Evolutionary conservation across 371 early-diverging fungal species (phyloP), one percentile per base, ranked within the genome.

Genomic region (Mortierella sp.): DNA sequence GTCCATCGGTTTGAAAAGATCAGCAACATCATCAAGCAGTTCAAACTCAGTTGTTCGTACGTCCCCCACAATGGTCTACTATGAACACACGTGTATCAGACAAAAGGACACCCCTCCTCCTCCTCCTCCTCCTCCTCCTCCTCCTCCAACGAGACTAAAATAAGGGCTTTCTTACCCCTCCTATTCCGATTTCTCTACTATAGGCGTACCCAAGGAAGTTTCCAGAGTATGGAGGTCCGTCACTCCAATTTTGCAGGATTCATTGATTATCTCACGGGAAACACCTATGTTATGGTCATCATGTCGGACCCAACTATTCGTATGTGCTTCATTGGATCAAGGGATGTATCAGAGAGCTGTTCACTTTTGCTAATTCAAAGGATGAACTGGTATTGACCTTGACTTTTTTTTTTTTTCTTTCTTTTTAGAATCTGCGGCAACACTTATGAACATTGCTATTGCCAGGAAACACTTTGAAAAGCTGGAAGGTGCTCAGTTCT

Each of bases 1-100:
- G 75, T 85, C 1, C 93, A 96, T 69, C 92, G 96, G 48, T 97
- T 96, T 75, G 96, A 97, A 82, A 93, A 94, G 81, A 92, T 97
- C 15, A 94, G 94, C 71, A 96, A 96, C 80, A 94, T 94, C 55
- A 96, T 98, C 84, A 98, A 98, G 80, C 94, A 92, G 79, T 97
- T 96, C 79, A 95, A 96, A 69, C 83, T 95, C 28, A 90, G 92
- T 46, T 96, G 96, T 85, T 87, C 90, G 90, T 90, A 81, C 79
- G 75, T 71, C 3, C 9, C 37, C 37, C n/a, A n/a, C n/a, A 9
- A 37, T 11, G 60, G 46, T 16, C 26, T 47, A 47, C 19, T 26
- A 29, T 50, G 7, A 58, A 29, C 50, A 9, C 29, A n/a, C 63
- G 9, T 37, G 37, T 37, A 3, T 37, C 5, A 9, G 9, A 9